A percentile compares a stretch with the other conserved stretches of the same genome.
These are phyloP conservation scores for Citrus medica DNA, from an alignment of 345 rosid genomes.

Conservation along the genomic window DNA sequence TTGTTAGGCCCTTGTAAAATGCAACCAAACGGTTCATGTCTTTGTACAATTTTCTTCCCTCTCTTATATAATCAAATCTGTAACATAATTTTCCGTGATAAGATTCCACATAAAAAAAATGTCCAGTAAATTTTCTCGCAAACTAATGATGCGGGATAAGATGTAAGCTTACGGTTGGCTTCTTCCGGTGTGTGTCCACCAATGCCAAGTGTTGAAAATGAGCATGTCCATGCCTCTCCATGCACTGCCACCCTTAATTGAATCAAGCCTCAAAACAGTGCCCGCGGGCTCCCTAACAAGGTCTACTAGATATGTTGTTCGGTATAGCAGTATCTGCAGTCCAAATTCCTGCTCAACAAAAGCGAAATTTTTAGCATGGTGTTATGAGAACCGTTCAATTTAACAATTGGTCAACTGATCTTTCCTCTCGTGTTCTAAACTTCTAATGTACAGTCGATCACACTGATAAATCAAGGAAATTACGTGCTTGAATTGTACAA, in stretches of 20 bases:
- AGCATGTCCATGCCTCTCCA: slow-evolving; percentile 92
- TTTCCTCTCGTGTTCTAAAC: too few relatives aligned
- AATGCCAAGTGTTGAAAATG: slow-evolving; percentile 86
- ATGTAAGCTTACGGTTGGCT: slow-evolving; percentile 54
- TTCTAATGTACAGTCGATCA: too few relatives aligned
- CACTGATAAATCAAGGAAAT: too few relatives aligned
- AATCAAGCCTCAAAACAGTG: slow-evolving; percentile 62
- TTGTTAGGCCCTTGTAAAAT: slow-evolving; percentile 75
- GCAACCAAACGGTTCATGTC: slow-evolving; percentile 88
- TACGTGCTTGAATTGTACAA: too few relatives aligned
- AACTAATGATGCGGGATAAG: neutral
- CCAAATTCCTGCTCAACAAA: slow-evolving; percentile 49
- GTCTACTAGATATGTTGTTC: slow-evolving; percentile 70
- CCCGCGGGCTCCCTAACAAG: slow-evolving; percentile 42
- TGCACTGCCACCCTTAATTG: slow-evolving; percentile 54
- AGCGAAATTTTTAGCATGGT: neutral
- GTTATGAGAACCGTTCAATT: neutral
- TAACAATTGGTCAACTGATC: neutral
- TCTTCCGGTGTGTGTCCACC: slow-evolving; percentile 87
- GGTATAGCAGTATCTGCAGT: slow-evolving; percentile 49
- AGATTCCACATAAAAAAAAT: neutral
- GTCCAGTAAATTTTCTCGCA: neutral
- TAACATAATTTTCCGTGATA: neutral
- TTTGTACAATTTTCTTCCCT: slow-evolving; percentile 50
- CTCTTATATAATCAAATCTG: slow-evolving; percentile 84